Conservation (phyloP, 768 basidiomycete genomes). For the Lactarius psammicola region DNA sequence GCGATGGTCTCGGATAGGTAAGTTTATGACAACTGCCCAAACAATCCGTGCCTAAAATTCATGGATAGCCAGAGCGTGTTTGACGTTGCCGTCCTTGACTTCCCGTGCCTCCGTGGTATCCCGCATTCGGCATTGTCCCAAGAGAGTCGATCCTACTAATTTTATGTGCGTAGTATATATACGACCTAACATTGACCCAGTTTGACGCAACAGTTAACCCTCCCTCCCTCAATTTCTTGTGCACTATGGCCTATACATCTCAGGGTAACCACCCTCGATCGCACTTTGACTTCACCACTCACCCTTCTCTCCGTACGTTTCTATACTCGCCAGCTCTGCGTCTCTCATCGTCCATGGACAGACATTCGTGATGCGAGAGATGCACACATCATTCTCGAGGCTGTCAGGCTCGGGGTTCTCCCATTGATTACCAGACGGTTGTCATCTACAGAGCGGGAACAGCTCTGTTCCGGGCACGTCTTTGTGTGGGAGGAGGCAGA, state of each 20-base stretch:
- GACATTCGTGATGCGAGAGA: slow-evolving; percentile 80
- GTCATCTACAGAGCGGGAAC: slow-evolving; percentile 66
- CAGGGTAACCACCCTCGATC: slow-evolving; percentile 18
- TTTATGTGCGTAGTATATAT: slow-evolving; percentile 28
- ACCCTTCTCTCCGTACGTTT: slow-evolving; percentile 25
- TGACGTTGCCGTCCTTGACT: slow-evolving; percentile 12
- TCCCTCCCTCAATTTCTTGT: background rate
- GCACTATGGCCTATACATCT: slow-evolving; percentile 22
- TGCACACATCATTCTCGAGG: slow-evolving; percentile 73
- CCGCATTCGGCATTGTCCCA: slow-evolving; percentile 18
- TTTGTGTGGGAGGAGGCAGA: slow-evolving; percentile 88
- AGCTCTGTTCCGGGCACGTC: slow-evolving; percentile 68
- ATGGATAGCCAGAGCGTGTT: slow-evolving; percentile 23
- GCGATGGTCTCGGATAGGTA: slow-evolving; percentile 27
- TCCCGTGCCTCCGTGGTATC: slow-evolving; percentile 20
- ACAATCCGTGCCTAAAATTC: slow-evolving; percentile 30
- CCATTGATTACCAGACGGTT: slow-evolving; percentile 71
- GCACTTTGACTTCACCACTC: slow-evolving; percentile 25
- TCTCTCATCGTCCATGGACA: slow-evolving; percentile 32
- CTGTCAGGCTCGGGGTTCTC: slow-evolving; percentile 65
- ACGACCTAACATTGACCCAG: slow-evolving; percentile 14
- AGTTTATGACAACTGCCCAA: slow-evolving; percentile 18
- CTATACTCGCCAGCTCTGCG: background rate
- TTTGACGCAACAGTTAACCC: slow-evolving; percentile 12
- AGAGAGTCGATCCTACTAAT: slow-evolving; percentile 15